phyloP scores from a whole-genome alignment of 768 basidiomycete species.

The Phylloporus sp. region DNA sequence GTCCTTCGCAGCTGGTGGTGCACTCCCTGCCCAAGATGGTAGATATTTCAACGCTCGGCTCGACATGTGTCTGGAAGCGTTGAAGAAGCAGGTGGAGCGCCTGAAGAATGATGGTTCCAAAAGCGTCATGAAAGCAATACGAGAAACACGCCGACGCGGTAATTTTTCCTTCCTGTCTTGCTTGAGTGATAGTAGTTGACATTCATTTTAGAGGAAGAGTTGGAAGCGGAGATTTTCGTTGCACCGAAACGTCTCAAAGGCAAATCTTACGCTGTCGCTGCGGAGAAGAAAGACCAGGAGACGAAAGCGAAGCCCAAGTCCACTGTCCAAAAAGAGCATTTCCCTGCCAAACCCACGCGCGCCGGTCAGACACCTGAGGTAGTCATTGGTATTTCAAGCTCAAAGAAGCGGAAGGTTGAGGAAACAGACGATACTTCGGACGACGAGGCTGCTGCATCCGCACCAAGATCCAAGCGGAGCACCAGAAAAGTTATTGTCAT shows the following conservation, averaged over 20 bases:
- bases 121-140: conserved; percentile 62
- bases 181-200: background rate
- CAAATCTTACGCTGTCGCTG: conserved; percentile 64
- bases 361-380: conserved; percentile 54
- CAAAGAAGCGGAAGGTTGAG: conserved; percentile 18
- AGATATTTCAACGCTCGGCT: conserved; percentile 88
- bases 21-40: conserved; percentile 73
- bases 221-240: conserved; percentile 41
- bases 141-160: conserved; percentile 60
- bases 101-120: conserved; percentile 62
- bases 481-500: conserved; percentile 39
- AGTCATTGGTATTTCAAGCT: conserved; percentile 39
- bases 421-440: conserved; percentile 22
- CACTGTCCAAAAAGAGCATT: conserved; percentile 16
- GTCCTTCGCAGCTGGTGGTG: conserved; percentile 61
- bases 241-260: conserved; percentile 72
- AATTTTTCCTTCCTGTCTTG: conserved; percentile 17
- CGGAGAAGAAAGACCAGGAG: conserved; percentile 32
- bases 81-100: conserved; percentile 64
- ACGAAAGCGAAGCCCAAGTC: conserved; percentile 13
- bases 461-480: conserved; percentile 36
- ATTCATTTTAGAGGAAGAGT: conserved; percentile 44
- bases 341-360: conserved; percentile 29
- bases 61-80: conserved; percentile 52
- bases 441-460: conserved; percentile 35